These are phyloP conservation scores for Naegleria gruberi DNA, from an alignment of 208 protist species.

Conservation along the genomic window DNA sequence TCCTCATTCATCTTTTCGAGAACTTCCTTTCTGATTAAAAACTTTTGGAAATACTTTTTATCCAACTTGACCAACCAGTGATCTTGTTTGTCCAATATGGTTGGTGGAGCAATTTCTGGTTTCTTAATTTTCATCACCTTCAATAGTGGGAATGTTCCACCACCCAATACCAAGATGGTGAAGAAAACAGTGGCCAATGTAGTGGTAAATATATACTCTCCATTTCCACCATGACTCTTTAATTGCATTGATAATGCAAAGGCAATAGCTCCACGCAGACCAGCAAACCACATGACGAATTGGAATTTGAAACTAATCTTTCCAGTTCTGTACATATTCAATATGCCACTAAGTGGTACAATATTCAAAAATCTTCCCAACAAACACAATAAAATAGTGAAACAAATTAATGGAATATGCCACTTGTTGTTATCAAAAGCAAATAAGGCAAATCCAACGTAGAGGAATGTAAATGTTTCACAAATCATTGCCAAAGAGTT, in stretches of 20 bases:
- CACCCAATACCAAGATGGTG: slow-evolving; percentile 19
- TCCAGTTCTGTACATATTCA: slow-evolving; percentile 31
- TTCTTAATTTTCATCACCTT: slow-evolving; percentile 11
- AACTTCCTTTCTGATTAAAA: background rate
- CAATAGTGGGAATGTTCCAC: background rate
- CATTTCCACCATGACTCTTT: background rate
- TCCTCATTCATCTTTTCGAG: background rate
- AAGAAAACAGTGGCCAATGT: slow-evolving; percentile 9
- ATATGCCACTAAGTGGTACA: slow-evolving; percentile 40
- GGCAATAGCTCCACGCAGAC: slow-evolving; percentile 22
- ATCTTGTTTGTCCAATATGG: background rate
- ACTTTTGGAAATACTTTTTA: background rate
- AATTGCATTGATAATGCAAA: slow-evolving; percentile 16
- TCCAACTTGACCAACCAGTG: background rate
- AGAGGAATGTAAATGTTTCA: slow-evolving; percentile 50
- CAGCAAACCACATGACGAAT: slow-evolving; percentile 48
- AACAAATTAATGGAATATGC: background rate
- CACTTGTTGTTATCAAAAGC: background rate
- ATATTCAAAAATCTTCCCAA: slow-evolving; percentile 38
- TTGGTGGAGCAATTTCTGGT: background rate
- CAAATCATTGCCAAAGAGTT: slow-evolving; percentile 37
- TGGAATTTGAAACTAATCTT: slow-evolving; percentile 40
- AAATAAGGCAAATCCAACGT: slow-evolving; percentile 44
- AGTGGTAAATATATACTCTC: slow-evolving; percentile 8
- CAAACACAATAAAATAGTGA: slow-evolving; percentile 20